phyloP scores from a whole-genome alignment of 805 yeast genomes.

The Hanseniaspora mollemarum region DNA sequence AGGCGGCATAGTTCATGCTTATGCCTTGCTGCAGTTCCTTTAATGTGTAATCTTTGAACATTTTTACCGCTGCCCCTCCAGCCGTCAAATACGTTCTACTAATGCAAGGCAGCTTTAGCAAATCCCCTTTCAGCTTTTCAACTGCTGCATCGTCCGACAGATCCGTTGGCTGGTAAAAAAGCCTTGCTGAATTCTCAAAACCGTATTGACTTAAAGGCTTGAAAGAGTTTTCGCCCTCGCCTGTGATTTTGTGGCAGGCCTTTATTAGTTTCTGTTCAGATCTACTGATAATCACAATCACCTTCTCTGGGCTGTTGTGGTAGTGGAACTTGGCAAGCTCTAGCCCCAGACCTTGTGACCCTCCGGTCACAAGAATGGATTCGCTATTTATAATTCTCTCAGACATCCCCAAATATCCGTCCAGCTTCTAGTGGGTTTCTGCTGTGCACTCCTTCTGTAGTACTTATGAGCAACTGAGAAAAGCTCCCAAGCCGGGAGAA shows the following conservation, averaged over 20 bases:
- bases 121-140: slow-evolving; percentile 23
- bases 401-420: too few relatives aligned
- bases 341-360: slow-evolving; percentile 86
- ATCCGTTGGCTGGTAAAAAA: slow-evolving; percentile 50
- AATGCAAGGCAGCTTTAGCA: slow-evolving; percentile 12
- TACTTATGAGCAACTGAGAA: too few relatives aligned
- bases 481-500: too few relatives aligned
- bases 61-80: slow-evolving; percentile 70
- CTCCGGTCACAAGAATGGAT: slow-evolving; percentile 75
- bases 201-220: not conserved
- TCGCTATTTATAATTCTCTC: slow-evolving; percentile 32
- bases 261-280: slow-evolving; percentile 46
- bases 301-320: slow-evolving; percentile 37
- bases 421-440: too few relatives aligned
- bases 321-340: slow-evolving; percentile 55
- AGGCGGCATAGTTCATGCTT: slow-evolving; percentile 58
- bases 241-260: slow-evolving; percentile 38
- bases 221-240: slow-evolving; percentile 8
- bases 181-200: slow-evolving; percentile 23
- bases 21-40: slow-evolving; percentile 53
- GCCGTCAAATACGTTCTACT: slow-evolving; percentile 54
- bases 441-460: too few relatives aligned
- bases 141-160: slow-evolving; percentile 46
- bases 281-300: slow-evolving; percentile 67
- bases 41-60: slow-evolving; percentile 56